Evolutionary conservation across 2,329 filamentous ascomycete genomes (phyloP).

Genomic region (Alternaria sp.): DNA sequence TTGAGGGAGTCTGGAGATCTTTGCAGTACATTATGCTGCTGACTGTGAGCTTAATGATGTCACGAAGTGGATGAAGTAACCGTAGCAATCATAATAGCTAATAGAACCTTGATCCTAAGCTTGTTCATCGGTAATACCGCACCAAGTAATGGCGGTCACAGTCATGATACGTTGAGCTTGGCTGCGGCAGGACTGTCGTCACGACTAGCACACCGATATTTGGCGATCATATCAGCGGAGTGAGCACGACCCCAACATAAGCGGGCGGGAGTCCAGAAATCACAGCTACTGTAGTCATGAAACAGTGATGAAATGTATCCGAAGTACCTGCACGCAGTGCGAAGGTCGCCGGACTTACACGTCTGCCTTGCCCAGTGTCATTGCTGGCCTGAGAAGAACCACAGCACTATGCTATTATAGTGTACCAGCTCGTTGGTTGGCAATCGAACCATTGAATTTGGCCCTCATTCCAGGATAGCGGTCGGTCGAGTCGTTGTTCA

Average conservation of each 20-base stretch:
- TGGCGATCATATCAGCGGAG: conserved; percentile 4
- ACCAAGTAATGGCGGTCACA: not conserved
- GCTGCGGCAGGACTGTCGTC: not conserved
- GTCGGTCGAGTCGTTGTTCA: conserved; percentile 9
- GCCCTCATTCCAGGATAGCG: conserved; percentile 14
- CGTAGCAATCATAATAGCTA: conserved; percentile 3
- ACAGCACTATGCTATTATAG: conserved; percentile 9
- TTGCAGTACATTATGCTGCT: not conserved
- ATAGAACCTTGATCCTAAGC: not conserved
- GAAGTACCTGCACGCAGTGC: not conserved
- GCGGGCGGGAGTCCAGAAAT: conserved; percentile 1
- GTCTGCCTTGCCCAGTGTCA: conserved; percentile 10
- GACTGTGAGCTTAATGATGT: not conserved
- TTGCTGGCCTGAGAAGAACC: conserved; percentile 8
- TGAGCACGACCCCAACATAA: not conserved
- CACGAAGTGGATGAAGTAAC: not conserved
- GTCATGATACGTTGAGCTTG: not conserved
- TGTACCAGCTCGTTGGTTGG: conserved; percentile 2
- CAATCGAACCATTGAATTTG: conserved; percentile 12
- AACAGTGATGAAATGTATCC: not conserved
- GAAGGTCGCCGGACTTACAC: not conserved
- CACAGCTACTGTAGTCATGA: conserved; percentile 1
- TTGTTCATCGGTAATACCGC: not conserved
- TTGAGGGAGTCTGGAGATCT: not conserved
- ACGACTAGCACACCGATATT: conserved; percentile 1